Base-by-base conservation (phyloP, 1,284 basidiomycete genomes). In the Sporisorium sorghi region DNA sequence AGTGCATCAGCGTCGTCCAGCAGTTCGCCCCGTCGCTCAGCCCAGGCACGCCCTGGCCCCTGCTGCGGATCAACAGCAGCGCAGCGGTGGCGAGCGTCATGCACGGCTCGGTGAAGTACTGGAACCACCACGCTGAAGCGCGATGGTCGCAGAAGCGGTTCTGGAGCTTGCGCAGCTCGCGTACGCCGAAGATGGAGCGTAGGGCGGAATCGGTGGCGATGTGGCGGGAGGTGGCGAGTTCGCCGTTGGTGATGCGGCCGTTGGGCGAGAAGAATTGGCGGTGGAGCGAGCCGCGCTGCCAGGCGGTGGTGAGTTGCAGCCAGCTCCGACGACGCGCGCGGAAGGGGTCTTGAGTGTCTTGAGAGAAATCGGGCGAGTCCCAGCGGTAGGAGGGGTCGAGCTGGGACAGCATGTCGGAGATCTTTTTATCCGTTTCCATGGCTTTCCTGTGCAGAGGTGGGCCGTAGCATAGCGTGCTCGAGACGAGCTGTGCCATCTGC, bases 31-130 rank as follows among this genome's bases (percentile, higher is more conserved):
- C 40, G 40, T 61, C 61, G 0, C 68, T 40, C 23, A 76, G 33
- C 0, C 73, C 73, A 2, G 58, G 73, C 0, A 76, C 64, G 2
- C 73, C 73, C n/a, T 52, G 30, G 2, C 73, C 73, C 24, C 61
- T 58, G 65, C 68, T 72, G 14, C 73, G 64, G 42, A 76, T 68
- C 24, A 76, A 40, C 0, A 76, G 51, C 23, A 76, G 56, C 9
- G 73, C 52, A 10, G 60, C 73, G 2, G 73, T 76, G 15, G 73
- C 73, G 1, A 76, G 68, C 35, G 69, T 72, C 68, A 76, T 76
- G 60, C 65, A 68, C 8, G 73, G 73, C 55, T 76, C 73, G 23
- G 73, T 76, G 19, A 64, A 47, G 33, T 76, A 76, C 50, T 76
- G 73, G 44, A 52, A 76, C 57, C 61, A 76, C 73, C 73, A 76